phyloP scores from a whole-genome alignment of 805 yeast species.

The Candida jianshihensis region DNA sequence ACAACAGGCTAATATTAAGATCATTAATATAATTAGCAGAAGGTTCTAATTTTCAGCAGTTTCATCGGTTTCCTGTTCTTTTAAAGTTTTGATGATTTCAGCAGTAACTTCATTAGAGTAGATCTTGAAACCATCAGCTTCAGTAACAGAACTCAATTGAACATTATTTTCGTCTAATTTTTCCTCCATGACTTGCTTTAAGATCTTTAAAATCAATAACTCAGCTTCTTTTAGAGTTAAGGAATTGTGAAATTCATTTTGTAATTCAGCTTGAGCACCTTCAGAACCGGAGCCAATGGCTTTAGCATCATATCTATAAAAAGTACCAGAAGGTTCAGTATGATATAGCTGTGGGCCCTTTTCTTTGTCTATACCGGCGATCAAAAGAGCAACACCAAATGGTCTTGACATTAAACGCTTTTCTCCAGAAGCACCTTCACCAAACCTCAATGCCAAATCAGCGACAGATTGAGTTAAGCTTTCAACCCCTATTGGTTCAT shows the following conservation, averaged over 20 bases:
- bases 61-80: constrained; percentile 57
- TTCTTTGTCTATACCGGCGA: constrained; percentile 90
- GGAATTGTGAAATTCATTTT: constrained; percentile 91
- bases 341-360: constrained; percentile 95
- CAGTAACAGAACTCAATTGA: constrained; percentile 89
- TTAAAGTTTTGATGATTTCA: constrained; percentile 68
- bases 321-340: constrained; percentile 99
- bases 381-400: constrained; percentile 93
- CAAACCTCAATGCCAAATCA: constrained; percentile 92
- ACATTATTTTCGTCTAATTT: constrained; percentile 92
- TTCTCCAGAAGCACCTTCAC: constrained; percentile 96
- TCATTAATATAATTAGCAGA: too few species aligned
- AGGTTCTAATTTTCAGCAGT: constrained; percentile 16
- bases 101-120: constrained; percentile 81
- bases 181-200: constrained; percentile 99
- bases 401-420: constrained; percentile 93
- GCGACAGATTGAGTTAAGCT: constrained; percentile 94
- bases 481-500: constrained; percentile 89
- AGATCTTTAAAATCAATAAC: constrained; percentile 74
- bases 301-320: constrained; percentile 95
- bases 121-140: constrained; percentile 76
- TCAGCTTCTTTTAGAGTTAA: constrained; percentile 92
- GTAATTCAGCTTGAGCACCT: constrained; percentile 97
- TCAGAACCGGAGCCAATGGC: constrained; percentile 99
- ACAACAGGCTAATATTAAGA: too few species aligned